Evolutionary conservation across 2,329 filamentous ascomycete genomes (phyloP).

Genomic region (Hysterium pulicare): DNA sequence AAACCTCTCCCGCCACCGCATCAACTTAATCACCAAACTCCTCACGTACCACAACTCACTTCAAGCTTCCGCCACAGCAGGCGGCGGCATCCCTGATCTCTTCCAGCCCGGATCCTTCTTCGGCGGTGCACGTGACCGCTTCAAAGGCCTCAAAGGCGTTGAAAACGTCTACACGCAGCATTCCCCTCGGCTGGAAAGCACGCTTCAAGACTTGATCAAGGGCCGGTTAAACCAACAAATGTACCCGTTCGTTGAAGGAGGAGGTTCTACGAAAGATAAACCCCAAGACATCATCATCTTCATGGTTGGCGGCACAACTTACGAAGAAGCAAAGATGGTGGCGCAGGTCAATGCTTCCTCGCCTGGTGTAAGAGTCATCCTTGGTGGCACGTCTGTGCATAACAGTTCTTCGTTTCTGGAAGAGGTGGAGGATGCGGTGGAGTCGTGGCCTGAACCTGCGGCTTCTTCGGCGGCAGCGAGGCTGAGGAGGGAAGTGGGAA

Average conservation of each 20-base stretch:
- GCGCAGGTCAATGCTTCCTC: conserved; percentile 91
- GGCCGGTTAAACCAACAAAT: conserved; percentile 80
- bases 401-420: conserved; percentile 87
- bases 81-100: conserved; percentile 82
- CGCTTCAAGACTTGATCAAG: conserved; percentile 89
- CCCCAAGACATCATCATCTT: conserved; percentile 96
- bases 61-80: conserved; percentile 62
- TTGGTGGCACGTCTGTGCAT: conserved; percentile 84
- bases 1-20: conserved; percentile 70
- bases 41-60: conserved; percentile 83
- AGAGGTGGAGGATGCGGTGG: conserved; percentile 85
- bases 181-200: conserved; percentile 80
- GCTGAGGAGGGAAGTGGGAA: conserved; percentile 59
- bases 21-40: conserved; percentile 77
- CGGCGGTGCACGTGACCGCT: conserved; percentile 77
- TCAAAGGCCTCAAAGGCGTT: conserved; percentile 94
- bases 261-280: conserved; percentile 83
- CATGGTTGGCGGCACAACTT: conserved; percentile 88
- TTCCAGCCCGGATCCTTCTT: conserved; percentile 89
- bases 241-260: conserved; percentile 91
- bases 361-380: conserved; percentile 81
- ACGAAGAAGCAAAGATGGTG: conserved; percentile 94
- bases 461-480: conserved; percentile 56
- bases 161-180: conserved; percentile 99
- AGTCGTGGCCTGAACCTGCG: conserved; percentile 71